Conservation (phyloP, 108 stramenopile species). For the Fistulifera pelliculosa region DNA sequence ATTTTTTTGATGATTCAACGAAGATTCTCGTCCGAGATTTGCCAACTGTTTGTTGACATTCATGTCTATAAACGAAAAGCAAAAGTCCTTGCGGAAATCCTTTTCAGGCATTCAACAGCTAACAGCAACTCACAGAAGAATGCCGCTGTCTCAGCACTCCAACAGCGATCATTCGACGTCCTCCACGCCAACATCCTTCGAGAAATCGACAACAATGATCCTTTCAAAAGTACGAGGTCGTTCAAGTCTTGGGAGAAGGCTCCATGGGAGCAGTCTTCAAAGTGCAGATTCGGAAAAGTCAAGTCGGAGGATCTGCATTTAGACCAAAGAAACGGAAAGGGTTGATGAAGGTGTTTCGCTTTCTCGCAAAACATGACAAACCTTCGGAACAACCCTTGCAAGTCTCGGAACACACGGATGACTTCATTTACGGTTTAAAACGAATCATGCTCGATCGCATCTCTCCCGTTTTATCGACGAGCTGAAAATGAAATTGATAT, state of each 20-base stretch:
- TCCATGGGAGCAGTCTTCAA: slow-evolving; percentile 59
- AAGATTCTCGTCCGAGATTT: no score
- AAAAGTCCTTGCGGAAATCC: no score
- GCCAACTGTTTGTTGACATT: no score
- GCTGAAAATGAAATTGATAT: slow-evolving; percentile 84
- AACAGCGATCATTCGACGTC: no score
- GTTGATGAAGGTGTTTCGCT: neutral
- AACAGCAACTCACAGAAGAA: no score
- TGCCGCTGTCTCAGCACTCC: no score
- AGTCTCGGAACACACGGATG: neutral
- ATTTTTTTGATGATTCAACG: no score
- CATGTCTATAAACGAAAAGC: no score
- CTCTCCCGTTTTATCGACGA: slow-evolving; percentile 54
- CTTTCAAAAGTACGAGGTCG: slow-evolving; percentile 42
- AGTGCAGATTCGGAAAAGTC: slow-evolving; percentile 39
- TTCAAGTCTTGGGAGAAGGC: slow-evolving; percentile 58
- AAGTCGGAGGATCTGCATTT: slow-evolving; percentile 35
- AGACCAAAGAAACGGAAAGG: neutral
- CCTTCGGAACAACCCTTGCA: neutral
- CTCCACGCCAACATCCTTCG: slow-evolving; percentile 25
- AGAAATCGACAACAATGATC: slow-evolving; percentile 27
- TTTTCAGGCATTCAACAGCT: no score
- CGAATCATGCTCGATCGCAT: slow-evolving; percentile 52
- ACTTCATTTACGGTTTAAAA: slow-evolving; percentile 50
- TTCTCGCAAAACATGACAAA: neutral